A percentile compares a stretch with the other conserved stretches of the same genome.
Conservation (phyloP, 169 alveolate genomes). For the Hammondia hammondi region DNA sequence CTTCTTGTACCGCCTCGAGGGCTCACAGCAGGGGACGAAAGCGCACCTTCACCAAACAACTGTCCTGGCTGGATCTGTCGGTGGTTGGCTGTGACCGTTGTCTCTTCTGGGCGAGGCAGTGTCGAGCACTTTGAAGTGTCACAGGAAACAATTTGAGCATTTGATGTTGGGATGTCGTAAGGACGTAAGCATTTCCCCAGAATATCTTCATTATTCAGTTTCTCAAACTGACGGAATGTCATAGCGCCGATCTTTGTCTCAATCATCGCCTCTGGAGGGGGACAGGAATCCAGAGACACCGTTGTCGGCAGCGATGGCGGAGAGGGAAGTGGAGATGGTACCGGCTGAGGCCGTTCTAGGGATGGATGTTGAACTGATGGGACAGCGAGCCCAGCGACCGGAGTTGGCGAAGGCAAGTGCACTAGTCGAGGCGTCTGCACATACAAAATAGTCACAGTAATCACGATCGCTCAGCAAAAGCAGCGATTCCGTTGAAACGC, state of each 20-base stretch:
- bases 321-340: neutral
- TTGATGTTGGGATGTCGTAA: neutral
- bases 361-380: neutral
- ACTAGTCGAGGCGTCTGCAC: neutral
- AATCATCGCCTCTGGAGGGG: constrained; percentile 43
- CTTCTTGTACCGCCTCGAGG: neutral
- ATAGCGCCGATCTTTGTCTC: constrained; percentile 37
- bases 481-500: neutral
- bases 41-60: neutral
- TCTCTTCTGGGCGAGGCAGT: neutral
- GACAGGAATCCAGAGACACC: neutral
- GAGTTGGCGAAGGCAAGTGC: neutral
- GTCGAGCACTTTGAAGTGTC: neutral
- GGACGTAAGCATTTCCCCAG: neutral
- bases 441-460: neutral
- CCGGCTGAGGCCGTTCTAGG: neutral
- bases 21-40: neutral
- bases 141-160: neutral
- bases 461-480: neutral
- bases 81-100: no score
- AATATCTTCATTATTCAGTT: constrained; percentile 39
- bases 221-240: constrained; percentile 44
- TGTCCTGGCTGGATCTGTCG: no score
- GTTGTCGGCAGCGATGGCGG: neutral
- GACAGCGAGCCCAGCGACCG: neutral